Base-by-base conservation (phyloP, 148 eudicot species). In the Rhododendron williamsianum region DNA sequence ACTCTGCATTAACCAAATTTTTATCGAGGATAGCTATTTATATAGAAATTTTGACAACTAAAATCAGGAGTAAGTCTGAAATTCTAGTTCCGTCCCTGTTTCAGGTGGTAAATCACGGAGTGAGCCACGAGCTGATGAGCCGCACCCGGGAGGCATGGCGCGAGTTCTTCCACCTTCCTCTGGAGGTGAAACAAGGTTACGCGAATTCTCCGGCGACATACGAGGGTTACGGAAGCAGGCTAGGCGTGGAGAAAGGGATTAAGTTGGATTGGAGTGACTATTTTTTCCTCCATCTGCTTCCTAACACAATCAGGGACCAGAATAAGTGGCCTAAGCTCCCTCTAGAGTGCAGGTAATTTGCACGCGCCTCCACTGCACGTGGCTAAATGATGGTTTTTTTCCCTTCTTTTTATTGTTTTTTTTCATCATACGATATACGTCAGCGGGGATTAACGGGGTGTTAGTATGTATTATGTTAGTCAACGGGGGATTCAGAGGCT, bases 231-330 rank as follows among this genome's bases (percentile, higher is more conserved):
- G 93, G 93, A 4, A 92, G 93, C 80, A 81, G 93, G 36, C 84
- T 92, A 0, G 93, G 93, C 6, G 91, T 92, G 3, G 90, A 87
- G 85, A 87, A 89, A 73, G 89, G 89, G 11, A 67, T 82, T 0
- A 83, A 88, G 69, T 65, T 92, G 81, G 93, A 92, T 58, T 92
- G 93, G 93, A 87, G 91, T 49, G 93, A 92, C 33, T 92, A 92
- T 35, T 92, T 87, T 25, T 92, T 87, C 74, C 92, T 92, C 7
- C 78, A 92, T 74, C 86, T 80, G 36, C 90, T 90, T 51, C 93
- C 93, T 3, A 3, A 16, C 3, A 71, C 81, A 4, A 2, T 86
- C 16, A 87, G 89, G 81, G 87, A 92, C 82, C 49, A 78, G n/a
- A 88, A 85, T 41, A 92, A 92, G 72, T 92, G 93, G 93, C 93